Base-by-base conservation (phyloP, 2,329 filamentous ascomycete species). In the Diaporthe citri region DNA sequence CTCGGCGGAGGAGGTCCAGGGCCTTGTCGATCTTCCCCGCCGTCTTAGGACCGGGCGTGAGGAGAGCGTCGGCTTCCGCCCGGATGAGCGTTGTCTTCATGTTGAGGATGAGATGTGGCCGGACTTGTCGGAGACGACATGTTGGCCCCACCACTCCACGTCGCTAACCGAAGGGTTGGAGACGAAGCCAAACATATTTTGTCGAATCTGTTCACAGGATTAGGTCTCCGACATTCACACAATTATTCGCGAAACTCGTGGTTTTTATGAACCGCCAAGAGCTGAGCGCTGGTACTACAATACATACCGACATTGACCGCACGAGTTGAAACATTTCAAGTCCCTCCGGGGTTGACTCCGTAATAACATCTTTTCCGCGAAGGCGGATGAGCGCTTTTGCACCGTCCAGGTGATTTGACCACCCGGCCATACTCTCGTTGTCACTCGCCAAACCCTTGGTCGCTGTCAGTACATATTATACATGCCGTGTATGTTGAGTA, bases 321-420 rank as follows among this genome's bases (percentile, higher is more conserved):
- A 79, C 78, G 3, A 80, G 78, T 51, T 79, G 77, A 34, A 80
- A 80, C 78, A 80, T 80, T 36, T 78, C 79, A 28, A 80, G 52
- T 0, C 78, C 77, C 22, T 78, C 77, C 0, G 73, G 71, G 0
- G 78, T 76, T 2, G 73, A 72, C 9, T 75, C 48, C 12, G 55
- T 72, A 9, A 77, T 75, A 6, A 78, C 69, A 12, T 76, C 66
- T 22, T 76, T 70, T 6, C 77, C 77, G 9, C 79, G 76, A 5
- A 78, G 67, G 20, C 77, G 78, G 34, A 80, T 72, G 5, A 80
- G 78, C 10, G 77, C 77, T 13, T 78, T 79, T 1, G 78, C 77
- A 22, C 78, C 78, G 10, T 77, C 78, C 2, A 79, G 74, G 56
- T 79, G 79, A 31, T 76, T 79, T 6, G 77, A 76, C 75, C 77